Base-by-base conservation (phyloP, 768 basidiomycete genomes). In the Coprinellus micaceus region DNA sequence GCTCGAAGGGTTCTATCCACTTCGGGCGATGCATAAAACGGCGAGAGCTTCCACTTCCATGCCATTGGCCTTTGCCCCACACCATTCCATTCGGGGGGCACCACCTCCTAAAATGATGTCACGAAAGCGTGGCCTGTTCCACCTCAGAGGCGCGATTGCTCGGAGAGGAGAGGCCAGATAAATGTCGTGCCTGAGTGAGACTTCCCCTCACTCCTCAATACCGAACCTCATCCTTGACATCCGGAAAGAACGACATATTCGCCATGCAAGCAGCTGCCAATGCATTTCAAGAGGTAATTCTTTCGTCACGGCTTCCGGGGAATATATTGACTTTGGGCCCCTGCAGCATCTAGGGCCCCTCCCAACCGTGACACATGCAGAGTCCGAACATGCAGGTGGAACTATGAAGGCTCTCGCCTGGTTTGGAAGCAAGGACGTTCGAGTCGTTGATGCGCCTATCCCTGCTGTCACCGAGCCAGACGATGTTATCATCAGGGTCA, bases 401-500 rank as follows among this genome's bases (percentile, higher is more conserved):
- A 85, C 74, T 3, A 88, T 88, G 86, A 82, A 82, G 58, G 86
- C 87, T 11, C 71, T 88, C 1, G 82, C 82, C 1, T 89, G 86
- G 85, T 85, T 83, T 60, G 84, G 85, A 1, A 68, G 76, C 7
- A 65, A 71, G 41, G 79, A 83, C 58, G 81, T 76, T 19, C 69
- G 74, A 12, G 58, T 77, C 53, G 58, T 75, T 29, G 69, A 74
- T n/a, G 74, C 70, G 0, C 71, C 73, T 10, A 65, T 74, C 66
- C 71, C 81, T 2, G 82, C 82, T 55, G 81, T 91, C 63, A 85
- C 81, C 1, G 82, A 89, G 58, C 81, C 83, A n/a, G 79, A 84
- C 63, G 89, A 93, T 61, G 84, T 91, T 52, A 82, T 91, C 53
- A 62, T 91, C 53, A 81, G 82, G 67, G 82, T 90, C 3, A 91